Evolutionary conservation across 2,329 filamentous ascomycete genomes (phyloP).

Genomic region (Pseudogymnoascus sp.): DNA sequence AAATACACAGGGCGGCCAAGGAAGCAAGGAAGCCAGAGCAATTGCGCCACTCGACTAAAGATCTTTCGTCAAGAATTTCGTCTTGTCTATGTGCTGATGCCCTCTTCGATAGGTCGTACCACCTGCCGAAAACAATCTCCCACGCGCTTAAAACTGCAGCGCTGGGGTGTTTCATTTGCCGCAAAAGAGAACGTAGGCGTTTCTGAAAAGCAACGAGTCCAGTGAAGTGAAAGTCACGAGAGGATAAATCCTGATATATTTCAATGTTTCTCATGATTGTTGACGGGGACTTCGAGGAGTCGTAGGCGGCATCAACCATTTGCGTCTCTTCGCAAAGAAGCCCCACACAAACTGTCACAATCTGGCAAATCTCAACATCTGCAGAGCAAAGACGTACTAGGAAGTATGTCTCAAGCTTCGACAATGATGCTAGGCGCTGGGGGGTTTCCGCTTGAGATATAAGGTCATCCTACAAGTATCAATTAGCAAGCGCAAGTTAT

Average conservation of each 20-base stretch:
- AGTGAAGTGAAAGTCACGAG: conserved; percentile 56
- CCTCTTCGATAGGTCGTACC: conserved; percentile 56
- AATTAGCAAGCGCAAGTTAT: conserved; percentile 10
- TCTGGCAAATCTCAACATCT: conserved; percentile 56
- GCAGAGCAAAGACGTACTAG: conserved; percentile 57
- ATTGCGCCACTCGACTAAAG: conserved; percentile 59
- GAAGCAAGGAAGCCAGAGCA: conserved; percentile 62
- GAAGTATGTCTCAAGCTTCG: conserved; percentile 53
- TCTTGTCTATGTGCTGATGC: conserved; percentile 43
- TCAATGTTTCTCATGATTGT: conserved; percentile 53
- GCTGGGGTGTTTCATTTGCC: conserved; percentile 54
- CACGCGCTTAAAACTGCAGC: conserved; percentile 60
- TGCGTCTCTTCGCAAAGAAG: conserved; percentile 55
- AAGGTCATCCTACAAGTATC: conserved; percentile 40
- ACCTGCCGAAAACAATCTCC: conserved; percentile 57
- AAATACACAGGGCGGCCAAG: conserved; percentile 56
- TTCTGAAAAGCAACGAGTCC: conserved; percentile 64
- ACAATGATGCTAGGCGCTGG: conserved; percentile 44
- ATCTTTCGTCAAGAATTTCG: conserved; percentile 47
- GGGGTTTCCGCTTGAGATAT: conserved; percentile 46
- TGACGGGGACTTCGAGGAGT: conserved; percentile 41
- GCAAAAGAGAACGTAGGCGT: conserved; percentile 49
- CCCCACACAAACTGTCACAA: conserved; percentile 54
- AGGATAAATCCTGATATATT: conserved; percentile 54
- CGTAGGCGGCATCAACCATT: conserved; percentile 43